Evolutionary conservation across 1,284 basidiomycete species (phyloP).

Genomic region (Singerocomus rubriflavus): DNA sequence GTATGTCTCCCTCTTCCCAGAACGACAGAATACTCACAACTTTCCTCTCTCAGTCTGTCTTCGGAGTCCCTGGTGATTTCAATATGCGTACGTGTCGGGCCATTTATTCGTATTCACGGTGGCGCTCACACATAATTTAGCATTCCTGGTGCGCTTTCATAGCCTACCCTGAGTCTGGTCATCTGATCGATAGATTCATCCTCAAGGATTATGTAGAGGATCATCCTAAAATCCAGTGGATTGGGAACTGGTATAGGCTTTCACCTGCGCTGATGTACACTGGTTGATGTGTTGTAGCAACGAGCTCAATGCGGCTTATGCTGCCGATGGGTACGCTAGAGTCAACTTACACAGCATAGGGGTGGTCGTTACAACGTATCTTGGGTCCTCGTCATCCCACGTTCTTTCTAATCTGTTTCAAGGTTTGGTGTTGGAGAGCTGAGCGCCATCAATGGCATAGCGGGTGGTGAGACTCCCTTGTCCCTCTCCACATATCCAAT

Average conservation of each 20-base stretch:
- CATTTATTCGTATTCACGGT: not conserved
- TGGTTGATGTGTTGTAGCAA: constrained; percentile 48
- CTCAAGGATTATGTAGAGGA: constrained; percentile 82
- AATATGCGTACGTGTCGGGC: constrained; percentile 59
- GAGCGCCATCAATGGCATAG: constrained; percentile 79
- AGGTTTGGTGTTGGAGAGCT: constrained; percentile 93
- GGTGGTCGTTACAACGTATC: constrained; percentile 73
- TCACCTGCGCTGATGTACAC: not conserved
- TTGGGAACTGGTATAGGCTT: constrained; percentile 74
- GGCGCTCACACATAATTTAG: constrained; percentile 12
- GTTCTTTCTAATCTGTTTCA: constrained; percentile 15
- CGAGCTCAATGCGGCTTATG: constrained; percentile 86
- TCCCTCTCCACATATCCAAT: not conserved
- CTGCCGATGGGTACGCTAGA: constrained; percentile 93
- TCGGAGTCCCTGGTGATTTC: constrained; percentile 92
- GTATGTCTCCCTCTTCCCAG: constrained; percentile 35
- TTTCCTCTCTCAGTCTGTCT: constrained; percentile 53
- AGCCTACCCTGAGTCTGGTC: not conserved
- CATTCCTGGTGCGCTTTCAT: constrained; percentile 50
- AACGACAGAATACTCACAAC: not conserved
- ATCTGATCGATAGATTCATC: not conserved
- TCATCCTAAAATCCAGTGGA: constrained; percentile 77
- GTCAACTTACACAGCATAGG: constrained; percentile 74
- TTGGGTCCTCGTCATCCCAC: not conserved
- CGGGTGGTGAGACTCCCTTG: constrained; percentile 47